Conservation (phyloP, 257 asterid genomes). For the Solanum pinnatisectum region DNA sequence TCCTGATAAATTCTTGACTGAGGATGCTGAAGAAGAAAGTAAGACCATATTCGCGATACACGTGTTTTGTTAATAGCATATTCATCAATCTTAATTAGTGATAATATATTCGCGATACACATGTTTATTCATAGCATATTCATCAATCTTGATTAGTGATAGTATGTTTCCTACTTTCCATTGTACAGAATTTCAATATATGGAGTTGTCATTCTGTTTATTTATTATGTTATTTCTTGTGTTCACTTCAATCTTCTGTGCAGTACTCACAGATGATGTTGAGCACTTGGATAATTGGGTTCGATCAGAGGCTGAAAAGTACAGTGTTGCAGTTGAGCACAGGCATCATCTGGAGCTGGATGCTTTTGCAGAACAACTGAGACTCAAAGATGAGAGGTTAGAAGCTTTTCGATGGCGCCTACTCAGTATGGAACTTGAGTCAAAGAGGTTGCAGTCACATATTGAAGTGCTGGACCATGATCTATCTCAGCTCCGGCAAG, state of each 20-base stretch:
- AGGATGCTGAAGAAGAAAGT: slow-evolving; percentile 40
- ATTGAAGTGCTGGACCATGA: slow-evolving; percentile 50
- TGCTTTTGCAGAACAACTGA: slow-evolving; percentile 80
- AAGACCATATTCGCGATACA: slow-evolving; percentile 13
- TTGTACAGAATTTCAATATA: background rate
- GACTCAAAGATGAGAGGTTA: slow-evolving; percentile 62
- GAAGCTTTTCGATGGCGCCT: slow-evolving; percentile 75
- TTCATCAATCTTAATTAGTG: background rate
- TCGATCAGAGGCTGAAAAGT: slow-evolving; percentile 36
- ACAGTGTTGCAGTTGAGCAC: slow-evolving; percentile 36
- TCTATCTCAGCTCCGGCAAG: slow-evolving; percentile 43
- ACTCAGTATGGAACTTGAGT: slow-evolving; percentile 70
- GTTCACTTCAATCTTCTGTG: background rate
- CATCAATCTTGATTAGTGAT: background rate
- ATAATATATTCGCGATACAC: background rate
- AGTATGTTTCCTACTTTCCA: background rate
- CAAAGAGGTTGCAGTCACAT: slow-evolving; percentile 53
- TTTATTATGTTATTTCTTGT: background rate
- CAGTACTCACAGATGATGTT: slow-evolving; percentile 24
- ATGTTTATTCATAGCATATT: background rate
- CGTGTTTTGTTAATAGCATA: background rate
- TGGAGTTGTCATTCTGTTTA: background rate
- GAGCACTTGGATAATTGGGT: slow-evolving; percentile 49
- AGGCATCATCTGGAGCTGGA: slow-evolving; percentile 59
- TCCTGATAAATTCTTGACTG: slow-evolving; percentile 25